These are phyloP conservation scores for Tagetes patula DNA, from an alignment of 129 eudicot species.

Conservation along the genomic window DNA sequence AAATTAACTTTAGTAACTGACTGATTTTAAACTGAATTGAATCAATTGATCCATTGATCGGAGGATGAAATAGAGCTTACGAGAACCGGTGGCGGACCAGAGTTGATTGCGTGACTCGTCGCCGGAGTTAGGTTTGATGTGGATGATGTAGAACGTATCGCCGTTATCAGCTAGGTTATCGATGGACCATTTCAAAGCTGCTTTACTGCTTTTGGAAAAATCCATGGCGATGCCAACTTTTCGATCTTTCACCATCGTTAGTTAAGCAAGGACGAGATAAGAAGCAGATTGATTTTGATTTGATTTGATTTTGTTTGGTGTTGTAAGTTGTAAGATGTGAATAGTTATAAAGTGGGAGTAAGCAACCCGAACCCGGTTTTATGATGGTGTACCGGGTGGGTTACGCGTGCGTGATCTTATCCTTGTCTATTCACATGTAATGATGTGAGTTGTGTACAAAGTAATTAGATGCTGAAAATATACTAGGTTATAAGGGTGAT, in stretches of 20 bases:
- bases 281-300: background rate
- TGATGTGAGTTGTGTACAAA: background rate
- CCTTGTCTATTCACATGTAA: background rate
- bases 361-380: slow-evolving; percentile 17
- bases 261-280: too few relatives aligned
- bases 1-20: too few relatives aligned
- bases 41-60: background rate
- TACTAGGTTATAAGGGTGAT: too few relatives aligned
- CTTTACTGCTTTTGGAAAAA: slow-evolving; percentile 74
- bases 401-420: slow-evolving; percentile 9
- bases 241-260: slow-evolving; percentile 60
- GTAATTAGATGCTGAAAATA: too few relatives aligned
- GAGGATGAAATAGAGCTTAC: too few relatives aligned
- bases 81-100: slow-evolving; percentile 72
- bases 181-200: slow-evolving; percentile 70
- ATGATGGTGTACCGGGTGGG: background rate
- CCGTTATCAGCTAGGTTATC: slow-evolving; percentile 69
- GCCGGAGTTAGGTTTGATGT: slow-evolving; percentile 34
- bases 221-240: slow-evolving; percentile 73
- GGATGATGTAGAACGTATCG: slow-evolving; percentile 64
- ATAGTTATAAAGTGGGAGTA: slow-evolving; percentile 19
- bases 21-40: background rate
- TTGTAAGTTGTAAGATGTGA: background rate
- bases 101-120: slow-evolving; percentile 50
- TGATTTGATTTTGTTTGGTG: background rate